Percentiles rank a stretch among this genome's conserved stretches.
Conservation (phyloP, 2,329 filamentous ascomycete genomes). For the Botryotinia convoluta region DNA sequence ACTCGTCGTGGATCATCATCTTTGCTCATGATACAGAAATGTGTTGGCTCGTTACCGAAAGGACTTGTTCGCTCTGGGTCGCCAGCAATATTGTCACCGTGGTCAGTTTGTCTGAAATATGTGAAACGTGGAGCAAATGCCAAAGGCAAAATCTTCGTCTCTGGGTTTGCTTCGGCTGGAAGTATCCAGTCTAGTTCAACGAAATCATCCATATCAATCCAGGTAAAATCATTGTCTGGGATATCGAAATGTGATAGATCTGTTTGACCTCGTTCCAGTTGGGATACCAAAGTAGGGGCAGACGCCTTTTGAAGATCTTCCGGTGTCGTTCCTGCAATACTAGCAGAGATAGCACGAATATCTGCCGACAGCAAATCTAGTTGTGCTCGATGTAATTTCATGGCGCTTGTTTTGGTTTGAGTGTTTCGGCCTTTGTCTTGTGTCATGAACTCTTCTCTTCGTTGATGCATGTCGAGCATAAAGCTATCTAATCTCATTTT, state of each 20-base stretch:
- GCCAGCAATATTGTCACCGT: constrained; percentile 74
- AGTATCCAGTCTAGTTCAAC: constrained; percentile 97
- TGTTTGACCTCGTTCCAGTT: constrained; percentile 56
- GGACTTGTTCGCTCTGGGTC: constrained; percentile 80
- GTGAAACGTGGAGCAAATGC: constrained; percentile 93
- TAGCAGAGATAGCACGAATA: constrained; percentile 88
- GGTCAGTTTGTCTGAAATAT: constrained; percentile 96
- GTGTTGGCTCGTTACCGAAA: constrained; percentile 90
- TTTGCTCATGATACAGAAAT: constrained; percentile 91
- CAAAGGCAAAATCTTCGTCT: constrained; percentile 90
- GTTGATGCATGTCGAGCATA: constrained; percentile 93
- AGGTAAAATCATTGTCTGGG: constrained; percentile 89
- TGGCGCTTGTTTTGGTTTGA: constrained; percentile 79
- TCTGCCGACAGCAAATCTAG: constrained; percentile 90
- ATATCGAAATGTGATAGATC: constrained; percentile 91
- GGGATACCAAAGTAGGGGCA: constrained; percentile 48
- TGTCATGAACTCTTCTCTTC: constrained; percentile 86
- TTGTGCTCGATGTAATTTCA: constrained; percentile 94
- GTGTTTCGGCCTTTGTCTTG: constrained; percentile 73
- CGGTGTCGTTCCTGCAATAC: constrained; percentile 74
- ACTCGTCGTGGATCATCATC: constrained; percentile 86
- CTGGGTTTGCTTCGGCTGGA: constrained; percentile 82
- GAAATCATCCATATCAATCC: constrained; percentile 99
- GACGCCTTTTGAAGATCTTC: constrained; percentile 69
- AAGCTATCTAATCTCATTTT: constrained; percentile 96